Evolutionary conservation across 257 asterid genomes (phyloP), one percentile per base, ranked within the genome.

Genomic region (Solanum sejunctum): DNA sequence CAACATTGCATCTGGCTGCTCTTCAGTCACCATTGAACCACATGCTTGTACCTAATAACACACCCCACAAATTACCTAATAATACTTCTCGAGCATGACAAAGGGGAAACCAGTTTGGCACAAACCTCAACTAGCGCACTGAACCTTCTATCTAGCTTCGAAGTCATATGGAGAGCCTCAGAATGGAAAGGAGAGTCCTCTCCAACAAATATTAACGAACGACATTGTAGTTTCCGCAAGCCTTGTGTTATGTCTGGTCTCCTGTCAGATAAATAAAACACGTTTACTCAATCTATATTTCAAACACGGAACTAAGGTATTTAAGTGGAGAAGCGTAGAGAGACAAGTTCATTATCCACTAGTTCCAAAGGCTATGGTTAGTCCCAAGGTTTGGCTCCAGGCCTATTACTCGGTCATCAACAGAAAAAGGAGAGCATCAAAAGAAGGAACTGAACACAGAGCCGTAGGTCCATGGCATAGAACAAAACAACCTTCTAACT

Each of bases 21-120:
- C 96, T 85, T 93, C 96, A 3, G 96, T 91, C 58, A 93, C 93
- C 86, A 91, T 87, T 58, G 96, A 93, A 17, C 96, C 96, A 36
- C 96, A 91, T 52, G 93, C 91, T 85, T 89, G 96, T 61, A 93
- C 96, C 96, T 93, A 52, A 52, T 78, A 78, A 17, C 15, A 23
- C 64, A 81, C 66, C 49, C 28, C 23, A 49, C 18, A 72, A 36
- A 39, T 49, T 84, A 43, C 47, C 70, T 45, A 16, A 45, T 12
- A 10, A 26, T 17, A 26, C 18, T 54, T 64, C 66, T 12, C 26
- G 18, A 64, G 51, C 18, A 61, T 45, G 20, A 51, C 20, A 60
- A 7, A 21, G 6, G n/a, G 12, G 71, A 84, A 28, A 26, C 45
- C 17, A 23, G 60, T 58, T 78, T 23, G 26, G 78, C 72, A 41